phyloP scores from a whole-genome alignment of 768 basidiomycete species.

The Leccinum incarnatum region DNA sequence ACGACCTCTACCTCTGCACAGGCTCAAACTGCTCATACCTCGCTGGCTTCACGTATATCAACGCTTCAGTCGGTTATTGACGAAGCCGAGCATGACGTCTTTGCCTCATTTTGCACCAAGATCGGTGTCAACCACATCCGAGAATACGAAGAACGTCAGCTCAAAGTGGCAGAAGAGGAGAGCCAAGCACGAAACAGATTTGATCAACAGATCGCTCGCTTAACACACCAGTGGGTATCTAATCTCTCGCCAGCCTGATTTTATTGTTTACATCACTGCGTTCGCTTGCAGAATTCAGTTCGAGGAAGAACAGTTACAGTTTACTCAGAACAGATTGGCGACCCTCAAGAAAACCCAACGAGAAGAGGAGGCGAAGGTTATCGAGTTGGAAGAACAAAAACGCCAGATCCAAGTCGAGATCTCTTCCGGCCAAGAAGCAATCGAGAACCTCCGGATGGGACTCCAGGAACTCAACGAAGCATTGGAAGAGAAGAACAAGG shows the following conservation, averaged over 20 bases:
- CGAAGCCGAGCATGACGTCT: constrained; percentile 77
- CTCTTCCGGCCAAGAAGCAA: constrained; percentile 49
- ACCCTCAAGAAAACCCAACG: constrained; percentile 50
- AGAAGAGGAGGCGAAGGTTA: constrained; percentile 53
- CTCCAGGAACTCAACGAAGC: constrained; percentile 59
- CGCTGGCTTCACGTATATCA: constrained; percentile 54
- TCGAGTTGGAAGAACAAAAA: constrained; percentile 54
- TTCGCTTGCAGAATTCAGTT: constrained; percentile 64
- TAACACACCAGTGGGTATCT: constrained; percentile 73
- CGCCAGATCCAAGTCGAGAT: constrained; percentile 58
- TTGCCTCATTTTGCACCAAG: constrained; percentile 70
- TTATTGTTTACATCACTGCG: constrained; percentile 4
- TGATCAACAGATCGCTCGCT: constrained; percentile 81
- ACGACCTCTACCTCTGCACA: constrained; percentile 24
- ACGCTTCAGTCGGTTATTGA: constrained; percentile 60
- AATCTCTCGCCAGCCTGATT: not conserved
- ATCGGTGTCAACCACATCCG: constrained; percentile 82
- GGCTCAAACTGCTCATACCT: constrained; percentile 52
- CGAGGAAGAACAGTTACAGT: constrained; percentile 70
- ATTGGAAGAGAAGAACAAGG: constrained; percentile 70
- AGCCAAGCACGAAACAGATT: constrained; percentile 79
- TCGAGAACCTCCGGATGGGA: constrained; percentile 58
- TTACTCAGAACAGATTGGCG: constrained; percentile 59
- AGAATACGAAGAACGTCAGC: constrained; percentile 90
- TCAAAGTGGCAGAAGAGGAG: constrained; percentile 86